Conservation (phyloP, 75 land plant species). For the Cupressus sempervirens region DNA sequence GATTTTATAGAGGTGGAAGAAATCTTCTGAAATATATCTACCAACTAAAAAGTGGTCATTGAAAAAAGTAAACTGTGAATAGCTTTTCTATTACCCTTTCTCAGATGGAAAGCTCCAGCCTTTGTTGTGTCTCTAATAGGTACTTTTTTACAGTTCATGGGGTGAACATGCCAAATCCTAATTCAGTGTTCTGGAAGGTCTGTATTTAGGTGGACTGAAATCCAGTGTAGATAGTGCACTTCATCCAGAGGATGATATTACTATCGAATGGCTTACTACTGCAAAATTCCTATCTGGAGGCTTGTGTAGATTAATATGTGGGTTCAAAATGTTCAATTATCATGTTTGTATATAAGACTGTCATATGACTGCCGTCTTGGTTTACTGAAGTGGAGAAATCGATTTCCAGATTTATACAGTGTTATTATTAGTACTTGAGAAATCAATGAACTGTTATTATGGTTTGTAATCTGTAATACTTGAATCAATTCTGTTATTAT, state of each 20-base stretch:
- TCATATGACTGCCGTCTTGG: not conserved
- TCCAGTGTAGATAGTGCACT: not conserved
- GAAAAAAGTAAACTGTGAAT: too few species aligned
- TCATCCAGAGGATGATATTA: not conserved
- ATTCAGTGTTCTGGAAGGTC: too few species aligned
- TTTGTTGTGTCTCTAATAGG: too few species aligned
- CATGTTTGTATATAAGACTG: not conserved
- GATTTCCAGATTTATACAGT: not conserved
- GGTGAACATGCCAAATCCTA: too few species aligned
- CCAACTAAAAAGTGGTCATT: too few species aligned
- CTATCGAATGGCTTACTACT: not conserved
- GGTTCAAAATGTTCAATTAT: too few species aligned
- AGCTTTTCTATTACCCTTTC: too few species aligned
- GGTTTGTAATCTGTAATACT: not conserved
- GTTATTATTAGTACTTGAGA: not conserved
- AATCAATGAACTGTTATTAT: not conserved
- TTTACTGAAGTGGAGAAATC: not conserved
- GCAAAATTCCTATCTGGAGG: not conserved
- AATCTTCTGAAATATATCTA: not conserved
- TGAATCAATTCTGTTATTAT: not conserved
- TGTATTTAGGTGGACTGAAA: too few species aligned
- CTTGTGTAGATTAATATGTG: not conserved
- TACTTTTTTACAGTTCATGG: too few species aligned
- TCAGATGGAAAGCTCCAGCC: too few species aligned
- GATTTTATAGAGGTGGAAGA: not conserved